Evolutionary conservation across 768 basidiomycete genomes (phyloP).

Genomic region (Pholiota conissans): DNA sequence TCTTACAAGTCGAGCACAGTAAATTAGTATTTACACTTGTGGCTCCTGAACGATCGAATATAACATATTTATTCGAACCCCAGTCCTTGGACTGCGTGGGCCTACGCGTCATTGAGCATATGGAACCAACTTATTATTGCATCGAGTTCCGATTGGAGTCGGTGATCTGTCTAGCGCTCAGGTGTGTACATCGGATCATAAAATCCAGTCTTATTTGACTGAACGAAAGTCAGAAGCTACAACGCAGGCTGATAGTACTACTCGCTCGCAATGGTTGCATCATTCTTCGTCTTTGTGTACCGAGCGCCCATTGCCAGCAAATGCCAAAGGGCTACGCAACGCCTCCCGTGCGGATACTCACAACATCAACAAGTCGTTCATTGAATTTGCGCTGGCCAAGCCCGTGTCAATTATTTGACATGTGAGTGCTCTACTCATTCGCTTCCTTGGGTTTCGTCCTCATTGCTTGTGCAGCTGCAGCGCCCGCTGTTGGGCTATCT

Average conservation of each 20-base stretch:
- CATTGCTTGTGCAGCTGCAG: background rate
- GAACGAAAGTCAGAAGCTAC: background rate
- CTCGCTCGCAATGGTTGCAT: background rate
- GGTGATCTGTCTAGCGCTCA: background rate
- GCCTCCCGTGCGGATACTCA: background rate
- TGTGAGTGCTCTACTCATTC: background rate
- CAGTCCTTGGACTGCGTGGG: background rate
- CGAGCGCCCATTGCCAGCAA: background rate
- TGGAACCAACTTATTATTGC: background rate
- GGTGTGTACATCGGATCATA: background rate
- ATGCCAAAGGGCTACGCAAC: background rate
- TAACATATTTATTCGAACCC: constrained; percentile 16
- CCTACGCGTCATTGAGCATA: background rate
- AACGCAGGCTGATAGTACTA: background rate
- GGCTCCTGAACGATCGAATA: constrained; percentile 3
- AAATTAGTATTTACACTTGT: background rate
- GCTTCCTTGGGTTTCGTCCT: background rate
- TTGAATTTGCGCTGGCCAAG: background rate
- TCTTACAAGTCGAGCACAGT: background rate
- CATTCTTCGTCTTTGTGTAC: background rate
- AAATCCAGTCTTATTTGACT: background rate
- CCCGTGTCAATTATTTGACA: background rate
- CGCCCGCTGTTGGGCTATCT: background rate
- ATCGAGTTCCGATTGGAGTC: too few relatives aligned
- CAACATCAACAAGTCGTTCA: background rate